Evolutionary conservation across 208 protist species (phyloP).

Genomic region (Trypanosomatidae sp.): DNA sequence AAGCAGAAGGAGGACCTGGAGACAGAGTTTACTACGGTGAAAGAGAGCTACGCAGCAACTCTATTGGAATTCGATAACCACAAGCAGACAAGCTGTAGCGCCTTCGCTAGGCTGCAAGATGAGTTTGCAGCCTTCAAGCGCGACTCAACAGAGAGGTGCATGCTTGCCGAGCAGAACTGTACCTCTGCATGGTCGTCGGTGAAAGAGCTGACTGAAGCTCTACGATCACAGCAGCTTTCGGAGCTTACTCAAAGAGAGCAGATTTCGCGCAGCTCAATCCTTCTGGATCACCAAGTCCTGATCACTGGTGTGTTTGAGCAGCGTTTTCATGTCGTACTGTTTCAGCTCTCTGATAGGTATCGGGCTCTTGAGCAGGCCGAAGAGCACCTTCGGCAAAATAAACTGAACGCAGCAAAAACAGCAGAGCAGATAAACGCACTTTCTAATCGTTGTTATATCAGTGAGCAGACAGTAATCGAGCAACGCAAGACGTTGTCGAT

Average conservation of each 20-base stretch:
- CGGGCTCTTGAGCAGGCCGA: background rate
- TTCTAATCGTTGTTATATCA: slow-evolving; percentile 1
- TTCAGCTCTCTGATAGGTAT: background rate
- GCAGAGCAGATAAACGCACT: slow-evolving; percentile 4
- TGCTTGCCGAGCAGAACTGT: slow-evolving; percentile 30
- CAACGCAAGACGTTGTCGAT: slow-evolving; percentile 14
- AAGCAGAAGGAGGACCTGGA: slow-evolving; percentile 46
- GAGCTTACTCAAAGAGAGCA: slow-evolving; percentile 22
- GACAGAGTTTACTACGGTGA: slow-evolving; percentile 47
- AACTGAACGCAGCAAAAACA: background rate
- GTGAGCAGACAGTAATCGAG: slow-evolving; percentile 20
- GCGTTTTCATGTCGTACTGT: background rate
- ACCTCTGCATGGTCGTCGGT: slow-evolving; percentile 22
- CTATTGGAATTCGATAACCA: slow-evolving; percentile 59
- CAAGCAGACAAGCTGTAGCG: slow-evolving; percentile 23
- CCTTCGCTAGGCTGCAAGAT: background rate
- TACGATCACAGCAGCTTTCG: slow-evolving; percentile 25
- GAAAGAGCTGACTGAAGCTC: slow-evolving; percentile 29
- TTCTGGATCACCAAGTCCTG: slow-evolving; percentile 6
- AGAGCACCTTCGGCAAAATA: background rate
- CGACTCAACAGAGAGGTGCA: slow-evolving; percentile 16
- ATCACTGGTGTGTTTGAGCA: background rate
- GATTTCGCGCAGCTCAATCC: slow-evolving; percentile 7
- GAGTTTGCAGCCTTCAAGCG: slow-evolving; percentile 18
- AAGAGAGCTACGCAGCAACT: slow-evolving; percentile 63